Percentiles rank a stretch among this genome's conserved stretches.
Conservation (phyloP, 2,329 filamentous ascomycete species). For the Pyrenochaeta sp. region DNA sequence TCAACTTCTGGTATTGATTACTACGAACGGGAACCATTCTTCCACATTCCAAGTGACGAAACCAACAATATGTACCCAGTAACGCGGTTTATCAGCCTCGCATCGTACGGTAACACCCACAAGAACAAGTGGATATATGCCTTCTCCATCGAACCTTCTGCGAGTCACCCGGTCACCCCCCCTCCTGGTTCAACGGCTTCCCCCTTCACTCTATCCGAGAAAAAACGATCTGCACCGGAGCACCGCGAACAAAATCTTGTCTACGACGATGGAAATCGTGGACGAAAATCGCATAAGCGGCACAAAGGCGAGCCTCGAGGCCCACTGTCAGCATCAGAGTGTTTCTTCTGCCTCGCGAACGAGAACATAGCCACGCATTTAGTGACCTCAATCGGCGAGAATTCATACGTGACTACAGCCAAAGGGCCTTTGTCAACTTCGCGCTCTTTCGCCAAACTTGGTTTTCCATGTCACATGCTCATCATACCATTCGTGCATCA, state of each 20-base stretch:
- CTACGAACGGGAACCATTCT: conserved; percentile 93
- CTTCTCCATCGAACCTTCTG: conserved; percentile 68
- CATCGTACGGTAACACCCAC: conserved; percentile 74
- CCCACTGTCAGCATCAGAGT: conserved; percentile 70
- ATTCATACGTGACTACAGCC: conserved; percentile 87
- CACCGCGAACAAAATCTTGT: conserved; percentile 48
- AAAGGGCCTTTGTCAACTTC: conserved; percentile 85
- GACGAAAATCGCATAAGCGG: conserved; percentile 52
- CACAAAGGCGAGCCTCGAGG: conserved; percentile 43
- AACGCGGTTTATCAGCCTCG: conserved; percentile 91
- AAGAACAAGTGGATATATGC: conserved; percentile 87
- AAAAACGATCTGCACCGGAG: conserved; percentile 64
- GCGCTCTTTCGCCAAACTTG: conserved; percentile 74
- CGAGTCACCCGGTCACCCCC: conserved; percentile 67
- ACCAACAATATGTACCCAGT: conserved; percentile 65
- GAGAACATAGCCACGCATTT: conserved; percentile 85
- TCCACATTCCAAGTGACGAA: conserved; percentile 66
- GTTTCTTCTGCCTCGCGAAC: conserved; percentile 96
- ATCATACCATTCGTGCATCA: conserved; percentile 89
- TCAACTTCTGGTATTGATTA: conserved; percentile 74
- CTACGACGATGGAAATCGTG: conserved; percentile 45
- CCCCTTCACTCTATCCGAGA: conserved; percentile 68
- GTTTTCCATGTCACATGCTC: conserved; percentile 85
- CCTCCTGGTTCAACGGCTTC: conserved; percentile 78
- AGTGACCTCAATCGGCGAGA: conserved; percentile 86